Base-by-base conservation (phyloP, 1,139 yeast species). In the Barnettozyma hawaiiensis region DNA sequence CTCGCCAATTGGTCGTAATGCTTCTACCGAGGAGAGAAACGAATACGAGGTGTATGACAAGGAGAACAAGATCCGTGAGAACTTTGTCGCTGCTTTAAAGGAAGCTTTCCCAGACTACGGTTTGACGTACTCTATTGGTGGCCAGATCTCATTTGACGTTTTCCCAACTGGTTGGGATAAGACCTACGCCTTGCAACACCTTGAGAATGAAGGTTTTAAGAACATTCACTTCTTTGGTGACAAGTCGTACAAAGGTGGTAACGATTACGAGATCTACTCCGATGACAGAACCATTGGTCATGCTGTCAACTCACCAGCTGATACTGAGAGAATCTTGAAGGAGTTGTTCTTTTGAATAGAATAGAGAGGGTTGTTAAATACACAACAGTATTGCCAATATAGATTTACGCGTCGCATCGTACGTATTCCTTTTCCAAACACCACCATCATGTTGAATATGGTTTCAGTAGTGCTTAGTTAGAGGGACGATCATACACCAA, bases 91-190 rank as follows among this genome's bases (percentile, higher is more conserved):
- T 43, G 97, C 96, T 41, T 76, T 92, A 63, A 84, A 76, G 69
- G 75, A 79, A 63, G 77, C 82, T 59, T 92, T 92, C 74, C 67
- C 92, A 47, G 94, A 90, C 66, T 73, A 71, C 59, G 85, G 83
- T 42, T 77, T 92, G 64, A 90, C 97, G 54, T 94, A 85, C 76
- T 92, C 98, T 46, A 92, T 92, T 57, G 98, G 97, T 66, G 99
- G 99, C 57, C 97, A 92, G 76, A 92, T 92, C 66, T 92, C 98
- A 39, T 92, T 92, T 62, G 99, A 92, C 62, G 98, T 92, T 54
- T 92, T 92, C 90, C 99, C 99, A 71, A 85, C 96, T 52, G 99
- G 99, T 61, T 92, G 99, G 99, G 98, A 92, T 69, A 92, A 94
- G 79, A 94, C 98, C 50, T 94, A 90, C 73, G 86, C 96, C 69